Percentiles rank a stretch among this genome's conserved stretches.
Evolutionary conservation across 169 alveolate genomes (phyloP).

Genomic region (Eimeria praecox): DNA sequence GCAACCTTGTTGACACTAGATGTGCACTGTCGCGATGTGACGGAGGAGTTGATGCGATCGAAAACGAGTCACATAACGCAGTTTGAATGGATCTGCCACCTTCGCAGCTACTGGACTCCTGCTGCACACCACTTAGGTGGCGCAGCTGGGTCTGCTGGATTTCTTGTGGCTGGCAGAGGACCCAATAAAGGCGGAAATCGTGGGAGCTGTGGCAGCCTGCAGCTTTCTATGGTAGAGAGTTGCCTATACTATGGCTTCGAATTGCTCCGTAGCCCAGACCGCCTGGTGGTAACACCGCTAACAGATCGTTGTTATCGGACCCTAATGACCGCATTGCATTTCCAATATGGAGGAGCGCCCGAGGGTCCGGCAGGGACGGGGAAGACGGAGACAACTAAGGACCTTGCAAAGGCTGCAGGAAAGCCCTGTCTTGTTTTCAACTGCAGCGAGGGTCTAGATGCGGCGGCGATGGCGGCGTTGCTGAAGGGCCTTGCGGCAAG

Average conservation of each 20-base stretch:
- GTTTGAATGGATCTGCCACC: conserved; percentile 95
- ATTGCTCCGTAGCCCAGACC: conserved; percentile 94
- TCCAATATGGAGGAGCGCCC: conserved; percentile 97
- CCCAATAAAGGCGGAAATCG: conserved; percentile 39
- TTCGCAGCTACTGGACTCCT: conserved; percentile 91
- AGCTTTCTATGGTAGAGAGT: conserved; percentile 89
- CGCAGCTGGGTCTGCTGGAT: conserved; percentile 44
- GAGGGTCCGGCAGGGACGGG: conserved; percentile 99
- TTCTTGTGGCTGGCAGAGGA: conserved; percentile 12
- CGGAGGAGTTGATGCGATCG: conserved; percentile 84
- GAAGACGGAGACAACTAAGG: conserved; percentile 97
- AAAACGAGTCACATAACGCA: conserved; percentile 85
- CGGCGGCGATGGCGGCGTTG: conserved; percentile 97
- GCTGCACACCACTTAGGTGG: conserved; percentile 57
- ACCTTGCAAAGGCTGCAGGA: conserved; percentile 97
- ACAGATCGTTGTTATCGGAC: conserved; percentile 95
- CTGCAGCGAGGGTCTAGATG: conserved; percentile 97
- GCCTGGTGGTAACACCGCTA: conserved; percentile 95
- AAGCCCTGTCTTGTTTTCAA: conserved; percentile 96
- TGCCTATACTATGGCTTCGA: conserved; percentile 94
- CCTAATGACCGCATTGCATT: conserved; percentile 93
- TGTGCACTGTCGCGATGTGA: conserved; percentile 92
- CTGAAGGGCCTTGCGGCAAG: conserved; percentile 94
- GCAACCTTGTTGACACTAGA: conserved; percentile 91
- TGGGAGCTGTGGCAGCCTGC: conserved; percentile 82